Conservation (phyloP, 1,139 yeast species). For the Candida sp. region DNA sequence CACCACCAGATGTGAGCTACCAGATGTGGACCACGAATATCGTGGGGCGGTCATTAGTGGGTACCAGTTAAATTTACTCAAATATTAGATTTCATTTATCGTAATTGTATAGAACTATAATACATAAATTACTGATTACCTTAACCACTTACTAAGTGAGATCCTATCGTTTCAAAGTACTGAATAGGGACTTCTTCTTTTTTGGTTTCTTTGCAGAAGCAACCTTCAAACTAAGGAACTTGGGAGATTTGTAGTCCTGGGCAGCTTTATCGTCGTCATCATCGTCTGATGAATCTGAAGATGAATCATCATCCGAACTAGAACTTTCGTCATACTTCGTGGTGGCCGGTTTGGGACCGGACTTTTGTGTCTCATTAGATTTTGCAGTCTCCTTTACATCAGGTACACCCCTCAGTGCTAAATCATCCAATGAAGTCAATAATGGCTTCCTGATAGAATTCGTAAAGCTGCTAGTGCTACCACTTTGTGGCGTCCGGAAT, state of each 20-base stretch:
- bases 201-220: slow-evolving; percentile 4
- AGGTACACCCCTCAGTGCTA: slow-evolving; percentile 59
- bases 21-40: slow-evolving; percentile 13
- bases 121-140: too few species aligned
- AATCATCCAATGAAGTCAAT: slow-evolving; percentile 53
- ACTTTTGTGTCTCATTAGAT: slow-evolving; percentile 10
- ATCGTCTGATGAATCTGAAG: slow-evolving; percentile 6
- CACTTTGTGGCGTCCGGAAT: not conserved
- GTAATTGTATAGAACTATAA: too few species aligned
- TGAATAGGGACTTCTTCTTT: slow-evolving; percentile 10
- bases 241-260: slow-evolving; percentile 36
- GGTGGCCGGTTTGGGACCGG: slow-evolving; percentile 2
- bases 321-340: slow-evolving; percentile 14
- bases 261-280: slow-evolving; percentile 11
- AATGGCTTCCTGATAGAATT: slow-evolving; percentile 21
- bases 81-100: too few species aligned
- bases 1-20: slow-evolving; percentile 14
- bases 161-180: slow-evolving; percentile 5
- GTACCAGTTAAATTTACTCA: slow-evolving; percentile 1
- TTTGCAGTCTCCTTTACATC: slow-evolving; percentile 48
- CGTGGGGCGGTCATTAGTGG: slow-evolving; percentile 11
- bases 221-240: slow-evolving; percentile 8
- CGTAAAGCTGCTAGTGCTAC: slow-evolving; percentile 11
- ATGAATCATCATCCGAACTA: slow-evolving; percentile 5
- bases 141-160: too few species aligned